Conservation (phyloP, 1,139 yeast genomes). For the Meyerozyma elateridarum region DNA sequence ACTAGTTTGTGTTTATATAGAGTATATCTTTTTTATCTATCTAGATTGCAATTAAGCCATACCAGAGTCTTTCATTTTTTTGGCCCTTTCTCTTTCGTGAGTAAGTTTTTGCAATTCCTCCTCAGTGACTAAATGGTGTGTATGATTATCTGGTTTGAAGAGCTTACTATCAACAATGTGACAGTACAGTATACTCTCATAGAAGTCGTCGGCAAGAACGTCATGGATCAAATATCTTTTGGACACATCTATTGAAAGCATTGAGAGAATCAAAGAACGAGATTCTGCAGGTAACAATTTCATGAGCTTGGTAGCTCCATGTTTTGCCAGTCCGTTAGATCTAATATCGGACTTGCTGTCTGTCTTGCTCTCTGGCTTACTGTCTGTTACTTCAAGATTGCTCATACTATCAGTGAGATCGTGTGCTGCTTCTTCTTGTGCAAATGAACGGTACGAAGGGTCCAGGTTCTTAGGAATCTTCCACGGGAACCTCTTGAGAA, state of each 20-base stretch:
- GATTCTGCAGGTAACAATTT: slow-evolving; percentile 33
- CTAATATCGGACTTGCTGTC: slow-evolving; percentile 5
- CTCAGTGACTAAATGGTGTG: slow-evolving; percentile 55
- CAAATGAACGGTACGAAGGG: slow-evolving; percentile 45
- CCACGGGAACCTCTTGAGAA: slow-evolving; percentile 73
- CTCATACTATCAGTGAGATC: slow-evolving; percentile 5
- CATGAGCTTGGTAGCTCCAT: slow-evolving; percentile 5
- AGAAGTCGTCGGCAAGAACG: slow-evolving; percentile 26
- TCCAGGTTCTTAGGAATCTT: slow-evolving; percentile 62
- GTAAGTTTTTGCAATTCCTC: slow-evolving; percentile 44
- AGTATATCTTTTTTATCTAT: too few species aligned
- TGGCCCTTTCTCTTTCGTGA: slow-evolving; percentile 32
- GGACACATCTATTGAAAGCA: slow-evolving; percentile 28
- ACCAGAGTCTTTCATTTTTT: slow-evolving; percentile 11
- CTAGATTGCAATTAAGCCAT: slow-evolving; percentile 7
- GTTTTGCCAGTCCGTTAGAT: slow-evolving; percentile 4
- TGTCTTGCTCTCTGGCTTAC: slow-evolving; percentile 8
- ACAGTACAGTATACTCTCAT: slow-evolving; percentile 27
- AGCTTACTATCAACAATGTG: slow-evolving; percentile 11
- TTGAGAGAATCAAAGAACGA: slow-evolving; percentile 28
- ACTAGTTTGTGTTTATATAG: too few species aligned
- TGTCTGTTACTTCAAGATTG: slow-evolving; percentile 7
- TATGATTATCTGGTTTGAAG: slow-evolving; percentile 32
- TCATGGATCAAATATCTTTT: slow-evolving; percentile 28
- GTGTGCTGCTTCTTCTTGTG: slow-evolving; percentile 14